These are phyloP conservation scores for Diplocarpon rosae DNA, from an alignment of 2,329 filamentous ascomycete species.

Conservation along the genomic window DNA sequence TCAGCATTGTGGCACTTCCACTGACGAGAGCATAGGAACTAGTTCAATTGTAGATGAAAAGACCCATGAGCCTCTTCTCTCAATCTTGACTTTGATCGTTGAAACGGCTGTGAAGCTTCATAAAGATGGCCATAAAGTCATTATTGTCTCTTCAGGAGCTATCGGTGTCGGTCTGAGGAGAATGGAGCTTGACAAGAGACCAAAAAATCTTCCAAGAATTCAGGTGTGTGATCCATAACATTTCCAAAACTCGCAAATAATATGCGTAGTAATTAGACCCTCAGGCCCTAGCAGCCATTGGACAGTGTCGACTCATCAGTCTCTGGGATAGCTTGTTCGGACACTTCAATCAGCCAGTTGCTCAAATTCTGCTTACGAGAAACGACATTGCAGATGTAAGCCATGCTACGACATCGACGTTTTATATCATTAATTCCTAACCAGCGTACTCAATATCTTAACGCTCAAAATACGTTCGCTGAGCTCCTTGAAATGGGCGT, in stretches of 20 bases:
- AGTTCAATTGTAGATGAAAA: constrained; percentile 98
- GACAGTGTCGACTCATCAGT: constrained; percentile 88
- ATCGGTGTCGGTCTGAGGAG: constrained; percentile 86
- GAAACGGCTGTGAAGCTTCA: constrained; percentile 82
- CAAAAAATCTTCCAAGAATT: constrained; percentile 80
- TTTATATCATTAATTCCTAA: neutral
- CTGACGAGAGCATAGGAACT: constrained; percentile 51
- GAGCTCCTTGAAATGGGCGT: constrained; percentile 90
- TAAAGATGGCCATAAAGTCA: constrained; percentile 85
- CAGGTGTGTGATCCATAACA: constrained; percentile 44
- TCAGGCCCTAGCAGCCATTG: constrained; percentile 83
- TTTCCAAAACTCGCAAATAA: neutral
- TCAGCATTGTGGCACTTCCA: constrained; percentile 3
- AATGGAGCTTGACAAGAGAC: constrained; percentile 79
- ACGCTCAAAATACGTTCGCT: constrained; percentile 89
- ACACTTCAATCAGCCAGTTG: constrained; percentile 80
- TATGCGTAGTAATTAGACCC: neutral
- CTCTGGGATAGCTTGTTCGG: constrained; percentile 90
- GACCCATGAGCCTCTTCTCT: constrained; percentile 85
- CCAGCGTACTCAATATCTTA: constrained; percentile 82
- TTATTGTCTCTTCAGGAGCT: constrained; percentile 94
- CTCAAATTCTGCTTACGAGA: constrained; percentile 86
- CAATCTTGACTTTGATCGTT: constrained; percentile 83
- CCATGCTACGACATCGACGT: constrained; percentile 5
- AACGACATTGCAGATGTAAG: constrained; percentile 91